Conservation (phyloP, 352 stramenopile genomes). For the Phytophthora litchii region DNA sequence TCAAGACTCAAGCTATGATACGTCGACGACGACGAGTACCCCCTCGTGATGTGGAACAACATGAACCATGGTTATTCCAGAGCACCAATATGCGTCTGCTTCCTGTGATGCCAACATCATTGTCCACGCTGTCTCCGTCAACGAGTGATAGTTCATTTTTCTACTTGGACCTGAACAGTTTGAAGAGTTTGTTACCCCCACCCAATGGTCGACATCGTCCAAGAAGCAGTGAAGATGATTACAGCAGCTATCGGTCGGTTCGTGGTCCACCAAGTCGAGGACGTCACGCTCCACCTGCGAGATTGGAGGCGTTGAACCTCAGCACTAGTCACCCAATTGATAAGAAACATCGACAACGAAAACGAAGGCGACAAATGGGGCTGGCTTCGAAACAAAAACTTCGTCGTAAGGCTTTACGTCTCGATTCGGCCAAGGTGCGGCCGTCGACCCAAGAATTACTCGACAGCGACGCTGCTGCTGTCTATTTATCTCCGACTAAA, state of each 20-base stretch:
- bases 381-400: conserved; percentile 21
- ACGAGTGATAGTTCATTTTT: conserved; percentile 49
- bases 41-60: conserved; percentile 25
- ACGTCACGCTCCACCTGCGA: conserved; percentile 27
- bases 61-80: conserved; percentile 79
- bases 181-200: conserved; percentile 61
- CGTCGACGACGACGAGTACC: conserved; percentile 26
- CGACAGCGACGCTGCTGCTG: conserved; percentile 10
- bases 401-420: conserved; percentile 53
- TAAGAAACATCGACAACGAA: conserved; percentile 13
- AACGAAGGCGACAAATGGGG: conserved; percentile 14
- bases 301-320: conserved; percentile 54
- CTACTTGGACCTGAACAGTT: conserved; percentile 68
- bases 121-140: conserved; percentile 27
- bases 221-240: conserved; percentile 29
- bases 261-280: conserved; percentile 18
- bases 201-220: conserved; percentile 23
- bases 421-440: conserved; percentile 47
- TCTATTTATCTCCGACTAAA: conserved; percentile 17
- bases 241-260: conserved; percentile 9
- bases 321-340: conserved; percentile 5
- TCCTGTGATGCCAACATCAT: conserved; percentile 12
- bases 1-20: conserved; percentile 21
- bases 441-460: conserved; percentile 28
- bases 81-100: conserved; percentile 49